These are phyloP conservation scores for Geotrichum australiense DNA, from an alignment of 1,139 yeast genomes.

Conservation along the genomic window DNA sequence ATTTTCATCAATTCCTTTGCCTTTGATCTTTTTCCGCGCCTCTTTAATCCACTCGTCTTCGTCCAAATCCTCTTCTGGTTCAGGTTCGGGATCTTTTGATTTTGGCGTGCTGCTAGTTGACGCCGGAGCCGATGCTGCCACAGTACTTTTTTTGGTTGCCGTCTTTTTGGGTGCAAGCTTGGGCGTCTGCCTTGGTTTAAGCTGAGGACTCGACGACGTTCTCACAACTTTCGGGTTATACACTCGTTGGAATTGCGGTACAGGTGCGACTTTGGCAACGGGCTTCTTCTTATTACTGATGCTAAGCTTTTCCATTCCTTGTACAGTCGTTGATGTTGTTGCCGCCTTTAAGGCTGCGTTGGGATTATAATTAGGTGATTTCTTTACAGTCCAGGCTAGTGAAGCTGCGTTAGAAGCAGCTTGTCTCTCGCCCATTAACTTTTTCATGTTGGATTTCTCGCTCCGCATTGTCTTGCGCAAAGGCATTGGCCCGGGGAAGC, in stretches of 20 bases:
- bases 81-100: not conserved
- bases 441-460: slow-evolving; percentile 21
- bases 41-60: slow-evolving; percentile 29
- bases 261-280: not conserved
- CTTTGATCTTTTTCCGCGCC: slow-evolving; percentile 27
- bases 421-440: slow-evolving; percentile 18
- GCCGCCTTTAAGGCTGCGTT: slow-evolving; percentile 14
- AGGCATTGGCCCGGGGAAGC: slow-evolving; percentile 16
- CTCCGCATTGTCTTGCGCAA: slow-evolving; percentile 24
- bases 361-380: not conserved
- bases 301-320: not conserved
- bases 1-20: slow-evolving; percentile 25
- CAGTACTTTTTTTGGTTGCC: not conserved
- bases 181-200: not conserved
- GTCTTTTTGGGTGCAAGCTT: not conserved
- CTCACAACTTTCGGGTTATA: no score
- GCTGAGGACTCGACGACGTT: not conserved
- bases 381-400: slow-evolving; percentile 24
- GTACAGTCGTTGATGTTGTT: slow-evolving; percentile 8
- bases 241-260: slow-evolving; percentile 1
- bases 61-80: slow-evolving; percentile 18
- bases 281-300: not conserved
- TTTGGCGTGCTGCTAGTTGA: not conserved
- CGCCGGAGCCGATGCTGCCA: not conserved
- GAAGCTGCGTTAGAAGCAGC: slow-evolving; percentile 26